These are phyloP conservation scores for Mortierella sp. DNA, from an alignment of 371 early-diverging fungal species.

Conservation along the genomic window DNA sequence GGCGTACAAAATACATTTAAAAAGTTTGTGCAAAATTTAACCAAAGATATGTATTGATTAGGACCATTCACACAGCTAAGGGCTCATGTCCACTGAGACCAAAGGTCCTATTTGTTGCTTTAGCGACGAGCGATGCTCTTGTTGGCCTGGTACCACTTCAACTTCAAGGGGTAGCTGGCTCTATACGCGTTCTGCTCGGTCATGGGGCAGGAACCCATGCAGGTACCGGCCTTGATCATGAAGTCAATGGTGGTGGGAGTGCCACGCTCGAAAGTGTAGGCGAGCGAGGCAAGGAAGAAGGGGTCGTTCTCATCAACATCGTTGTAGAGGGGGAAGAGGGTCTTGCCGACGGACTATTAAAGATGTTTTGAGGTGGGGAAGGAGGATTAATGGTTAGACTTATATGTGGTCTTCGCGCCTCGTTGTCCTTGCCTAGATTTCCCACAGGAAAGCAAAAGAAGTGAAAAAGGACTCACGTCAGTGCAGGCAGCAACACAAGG, in stretches of 20 bases:
- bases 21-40: too few relatives aligned
- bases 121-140: constrained; percentile 29
- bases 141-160: constrained; percentile 53
- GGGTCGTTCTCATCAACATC: constrained; percentile 29
- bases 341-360: constrained; percentile 26
- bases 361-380: neutral
- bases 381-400: too few relatives aligned
- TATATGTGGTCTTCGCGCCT: too few relatives aligned
- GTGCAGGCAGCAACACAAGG: constrained; percentile 26
- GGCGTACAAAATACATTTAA: too few relatives aligned
- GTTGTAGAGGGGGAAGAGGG: constrained; percentile 14
- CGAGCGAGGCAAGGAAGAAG: constrained; percentile 47
- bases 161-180: constrained; percentile 20
- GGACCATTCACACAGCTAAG: too few relatives aligned
- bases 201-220: constrained; percentile 44
- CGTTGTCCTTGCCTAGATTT: neutral
- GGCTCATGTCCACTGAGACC: too few relatives aligned
- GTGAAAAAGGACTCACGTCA: constrained; percentile 15
- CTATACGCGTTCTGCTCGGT: constrained; percentile 41
- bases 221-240: constrained; percentile 56
- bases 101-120: too few relatives aligned
- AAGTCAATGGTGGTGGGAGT: constrained; percentile 40
- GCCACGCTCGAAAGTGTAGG: constrained; percentile 48
- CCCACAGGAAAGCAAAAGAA: neutral
- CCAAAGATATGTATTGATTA: too few relatives aligned